Evolutionary conservation across 805 yeast genomes (phyloP).

Genomic region (Starmerella gropengiesseri): DNA sequence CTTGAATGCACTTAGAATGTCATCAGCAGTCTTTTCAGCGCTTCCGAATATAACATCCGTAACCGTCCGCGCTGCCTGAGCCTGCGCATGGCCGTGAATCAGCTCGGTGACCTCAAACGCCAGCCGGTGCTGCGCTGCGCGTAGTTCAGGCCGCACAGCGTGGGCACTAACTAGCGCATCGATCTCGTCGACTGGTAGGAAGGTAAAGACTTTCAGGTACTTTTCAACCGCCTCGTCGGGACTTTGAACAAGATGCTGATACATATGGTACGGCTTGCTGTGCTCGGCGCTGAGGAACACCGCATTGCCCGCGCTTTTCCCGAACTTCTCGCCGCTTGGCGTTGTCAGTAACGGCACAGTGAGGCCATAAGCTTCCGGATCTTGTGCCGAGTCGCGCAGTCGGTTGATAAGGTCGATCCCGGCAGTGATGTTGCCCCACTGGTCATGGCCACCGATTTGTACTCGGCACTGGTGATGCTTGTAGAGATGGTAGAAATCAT

Average conservation of each 20-base stretch:
- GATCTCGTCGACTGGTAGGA: conserved; percentile 56
- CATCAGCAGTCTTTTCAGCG: conserved; percentile 33
- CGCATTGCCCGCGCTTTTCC: conserved; percentile 96
- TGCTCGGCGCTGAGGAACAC: conserved; percentile 66
- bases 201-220: conserved; percentile 65
- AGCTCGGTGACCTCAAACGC: conserved; percentile 82
- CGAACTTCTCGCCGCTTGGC: conserved; percentile 83
- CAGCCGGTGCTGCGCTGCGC: conserved; percentile 64
- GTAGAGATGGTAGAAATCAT: conserved; percentile 77
- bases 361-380: conserved; percentile 47
- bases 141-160: conserved; percentile 43
- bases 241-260: conserved; percentile 71
- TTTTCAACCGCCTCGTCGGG: conserved; percentile 52
- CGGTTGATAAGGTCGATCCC: conserved; percentile 80
- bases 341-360: conserved; percentile 88
- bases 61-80: conserved; percentile 53
- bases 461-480: conserved; percentile 46
- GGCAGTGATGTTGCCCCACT: conserved; percentile 96
- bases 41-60: conserved; percentile 58
- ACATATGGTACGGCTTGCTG: conserved; percentile 71
- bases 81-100: conserved; percentile 72
- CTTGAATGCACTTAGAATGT: conserved; percentile 45
- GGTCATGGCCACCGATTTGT: conserved; percentile 93
- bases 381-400: conserved; percentile 28
- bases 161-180: conserved; percentile 45